A percentile compares a stretch with the other conserved stretches of the same genome.
These are phyloP conservation scores for Saccharomycopsis olivae DNA, from an alignment of 805 yeast species.

Conservation along the genomic window DNA sequence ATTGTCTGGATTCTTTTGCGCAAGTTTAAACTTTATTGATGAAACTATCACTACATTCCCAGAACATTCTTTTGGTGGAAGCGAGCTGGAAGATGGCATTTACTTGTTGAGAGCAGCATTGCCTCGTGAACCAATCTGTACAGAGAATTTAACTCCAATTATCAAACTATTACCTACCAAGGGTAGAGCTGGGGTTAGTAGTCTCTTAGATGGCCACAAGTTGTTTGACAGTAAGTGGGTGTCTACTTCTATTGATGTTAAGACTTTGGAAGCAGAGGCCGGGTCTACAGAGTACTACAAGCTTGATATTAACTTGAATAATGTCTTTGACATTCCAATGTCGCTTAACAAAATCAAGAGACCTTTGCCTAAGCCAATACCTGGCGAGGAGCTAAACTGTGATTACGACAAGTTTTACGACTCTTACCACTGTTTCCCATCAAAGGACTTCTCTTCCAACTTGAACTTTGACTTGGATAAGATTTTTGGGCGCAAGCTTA, in stretches of 20 bases:
- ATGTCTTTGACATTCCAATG: conserved; percentile 62
- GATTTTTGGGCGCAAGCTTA: conserved; percentile 58
- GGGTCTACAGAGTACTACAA: conserved; percentile 24
- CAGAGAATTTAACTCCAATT: conserved; percentile 93
- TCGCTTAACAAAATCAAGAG: conserved; percentile 49
- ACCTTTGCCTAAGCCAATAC: conserved; percentile 74
- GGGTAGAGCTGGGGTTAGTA: conserved; percentile 80
- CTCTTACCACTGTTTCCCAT: conserved; percentile 70
- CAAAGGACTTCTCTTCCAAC: conserved; percentile 36
- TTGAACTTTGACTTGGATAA: conserved; percentile 45
- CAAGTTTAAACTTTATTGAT: conserved; percentile 84
- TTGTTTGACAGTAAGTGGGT: conserved; percentile 92
- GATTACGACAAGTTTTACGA: conserved; percentile 48
- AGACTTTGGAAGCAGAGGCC: conserved; percentile 32
- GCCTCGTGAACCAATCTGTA: conserved; percentile 92
- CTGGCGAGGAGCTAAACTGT: conserved; percentile 64
- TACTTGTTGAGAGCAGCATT: conserved; percentile 72
- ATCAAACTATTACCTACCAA: conserved; percentile 82
- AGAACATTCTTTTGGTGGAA: conserved; percentile 28
- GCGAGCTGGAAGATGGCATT: conserved; percentile 6
- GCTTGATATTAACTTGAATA: conserved; percentile 58
- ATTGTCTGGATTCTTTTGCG: conserved; percentile 88
- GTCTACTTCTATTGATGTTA: conserved; percentile 79
- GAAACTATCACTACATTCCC: conserved; percentile 68
- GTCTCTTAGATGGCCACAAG: conserved; percentile 81